phyloP scores from a whole-genome alignment of 805 yeast genomes.

The Myxozyma vanderwaltii region DNA sequence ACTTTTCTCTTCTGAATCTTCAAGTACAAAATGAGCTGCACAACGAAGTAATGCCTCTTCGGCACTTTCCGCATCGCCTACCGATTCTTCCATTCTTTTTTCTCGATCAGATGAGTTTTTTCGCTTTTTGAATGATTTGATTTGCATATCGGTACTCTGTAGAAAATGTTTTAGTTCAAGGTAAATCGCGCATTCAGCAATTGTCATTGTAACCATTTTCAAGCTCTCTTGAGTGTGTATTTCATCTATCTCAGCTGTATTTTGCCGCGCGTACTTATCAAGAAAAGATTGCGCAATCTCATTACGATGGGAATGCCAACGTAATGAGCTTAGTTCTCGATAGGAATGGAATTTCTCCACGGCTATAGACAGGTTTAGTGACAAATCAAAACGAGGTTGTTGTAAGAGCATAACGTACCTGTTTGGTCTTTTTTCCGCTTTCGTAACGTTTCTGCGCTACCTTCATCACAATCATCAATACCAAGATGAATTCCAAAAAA shows the following conservation, averaged over 20 bases:
- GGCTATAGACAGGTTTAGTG: not conserved
- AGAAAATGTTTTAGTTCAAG: slow-evolving; percentile 17
- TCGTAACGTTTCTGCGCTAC: slow-evolving; percentile 4
- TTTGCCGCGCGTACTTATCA: slow-evolving; percentile 12
- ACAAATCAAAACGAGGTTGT: not conserved
- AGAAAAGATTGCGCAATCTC: slow-evolving; percentile 13
- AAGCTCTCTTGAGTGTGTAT: not conserved
- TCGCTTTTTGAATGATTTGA: not conserved
- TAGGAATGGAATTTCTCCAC: slow-evolving; percentile 19
- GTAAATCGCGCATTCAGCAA: slow-evolving; percentile 18
- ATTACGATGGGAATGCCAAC: slow-evolving; percentile 19
- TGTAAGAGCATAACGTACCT: not conserved
- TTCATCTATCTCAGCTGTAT: slow-evolving; percentile 19
- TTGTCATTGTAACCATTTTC: slow-evolving; percentile 2
- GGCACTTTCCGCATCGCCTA: slow-evolving; percentile 10
- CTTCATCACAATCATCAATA: slow-evolving; percentile 15
- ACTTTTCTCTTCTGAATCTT: not conserved
- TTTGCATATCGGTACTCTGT: slow-evolving; percentile 10
- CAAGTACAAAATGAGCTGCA: slow-evolving; percentile 12
- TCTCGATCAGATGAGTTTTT: slow-evolving; percentile 12
- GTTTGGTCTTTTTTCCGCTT: slow-evolving; percentile 17
- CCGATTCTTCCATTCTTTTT: slow-evolving; percentile 2
- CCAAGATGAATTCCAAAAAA: slow-evolving; percentile 18
- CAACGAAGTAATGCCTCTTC: slow-evolving; percentile 20
- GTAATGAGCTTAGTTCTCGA: slow-evolving; percentile 11